These are phyloP conservation scores for Metahyphopichia silvanorum DNA, from an alignment of 805 yeast species.

Conservation along the genomic window DNA sequence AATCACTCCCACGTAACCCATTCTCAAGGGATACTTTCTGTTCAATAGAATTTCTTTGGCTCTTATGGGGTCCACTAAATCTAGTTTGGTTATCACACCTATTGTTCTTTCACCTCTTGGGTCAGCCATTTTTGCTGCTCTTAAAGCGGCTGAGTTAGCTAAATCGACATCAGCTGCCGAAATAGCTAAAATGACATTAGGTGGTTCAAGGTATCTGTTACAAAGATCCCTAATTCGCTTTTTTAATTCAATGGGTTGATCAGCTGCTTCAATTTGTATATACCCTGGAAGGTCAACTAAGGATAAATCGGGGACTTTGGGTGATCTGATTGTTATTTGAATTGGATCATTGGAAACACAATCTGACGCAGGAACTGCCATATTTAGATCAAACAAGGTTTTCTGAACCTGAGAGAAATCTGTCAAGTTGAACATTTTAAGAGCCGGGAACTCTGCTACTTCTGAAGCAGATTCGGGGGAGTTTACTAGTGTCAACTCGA, in stretches of 20 bases:
- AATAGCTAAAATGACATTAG: conserved; percentile 92
- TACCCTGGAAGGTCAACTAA: conserved; percentile 96
- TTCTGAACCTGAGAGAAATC: conserved; percentile 88
- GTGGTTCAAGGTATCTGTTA: conserved; percentile 80
- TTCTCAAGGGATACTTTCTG: conserved; percentile 80
- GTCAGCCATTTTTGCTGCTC: conserved; percentile 86
- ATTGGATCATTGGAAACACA: conserved; percentile 93
- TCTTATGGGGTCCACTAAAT: conserved; percentile 72
- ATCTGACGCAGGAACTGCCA: conserved; percentile 85
- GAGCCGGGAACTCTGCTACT: conserved; percentile 89
- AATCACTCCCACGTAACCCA: conserved; percentile 99
- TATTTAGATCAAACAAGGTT: conserved; percentile 80
- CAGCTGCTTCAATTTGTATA: conserved; percentile 94
- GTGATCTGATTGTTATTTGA: conserved; percentile 85
- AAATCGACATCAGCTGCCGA: conserved; percentile 97
- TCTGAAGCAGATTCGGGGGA: conserved; percentile 79
- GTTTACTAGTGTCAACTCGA: conserved; percentile 88
- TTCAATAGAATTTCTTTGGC: conserved; percentile 72
- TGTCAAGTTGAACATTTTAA: conserved; percentile 75
- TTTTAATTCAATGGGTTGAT: conserved; percentile 85
- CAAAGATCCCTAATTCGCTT: conserved; percentile 76
- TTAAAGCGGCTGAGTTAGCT: conserved; percentile 91
- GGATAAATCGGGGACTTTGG: conserved; percentile 84
- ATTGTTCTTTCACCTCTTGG: conserved; percentile 94
- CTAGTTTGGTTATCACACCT: conserved; percentile 94